Evolutionary conservation across 2,329 filamentous ascomycete genomes (phyloP), one percentile per base, ranked within the genome.

Genomic region (Diplodia scrobiculata): DNA sequence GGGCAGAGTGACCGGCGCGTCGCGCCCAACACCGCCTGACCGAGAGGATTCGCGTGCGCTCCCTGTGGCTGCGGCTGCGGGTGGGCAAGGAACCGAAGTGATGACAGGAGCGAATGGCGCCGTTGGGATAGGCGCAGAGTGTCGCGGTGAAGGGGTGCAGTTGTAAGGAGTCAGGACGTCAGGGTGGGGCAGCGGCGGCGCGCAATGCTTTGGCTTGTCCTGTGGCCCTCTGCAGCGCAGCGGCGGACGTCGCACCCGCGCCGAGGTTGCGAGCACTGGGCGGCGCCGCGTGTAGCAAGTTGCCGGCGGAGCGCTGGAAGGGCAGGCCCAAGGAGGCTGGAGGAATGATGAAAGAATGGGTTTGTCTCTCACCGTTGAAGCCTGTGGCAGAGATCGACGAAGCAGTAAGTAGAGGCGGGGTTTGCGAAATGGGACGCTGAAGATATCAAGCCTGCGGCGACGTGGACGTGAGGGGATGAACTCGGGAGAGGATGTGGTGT

Each of bases 141-240:
- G 54, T 6, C 38, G 55, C 53, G 64, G 72, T 70, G 71, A 71
- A 75, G 72, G 73, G 71, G 72, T 69, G 70, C 69, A 66, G 69
- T 68, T 68, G 65, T 69, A 70, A 70, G 71, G 68, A 70, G 64
- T 55, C 55, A 65, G 59, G 68, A 68, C 66, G 53, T 27, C 53
- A 66, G 53, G 36, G 64, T 66, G 64, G 64, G 64, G 64, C 64
- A 60, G 25, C 32, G 48, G 27, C 41, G 54, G 53, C 64, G 63
- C 63, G 64, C 54, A 66, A 47, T 36, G 54, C 41, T 47, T 21
- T 47, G 45, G 45, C 47, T 50, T 41, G 45, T 55, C 48, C 64
- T 51, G 45, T 45, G 58, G 53, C 34, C 41, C 19, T 58, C 53
- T 51, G 58, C 58, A 41, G 59, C 34, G 52, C 32, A 36, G 62